Percentiles rank a stretch among this genome's conserved stretches.
Conservation (phyloP, 306 rosid species). For the Cucurbita maxima region DNA sequence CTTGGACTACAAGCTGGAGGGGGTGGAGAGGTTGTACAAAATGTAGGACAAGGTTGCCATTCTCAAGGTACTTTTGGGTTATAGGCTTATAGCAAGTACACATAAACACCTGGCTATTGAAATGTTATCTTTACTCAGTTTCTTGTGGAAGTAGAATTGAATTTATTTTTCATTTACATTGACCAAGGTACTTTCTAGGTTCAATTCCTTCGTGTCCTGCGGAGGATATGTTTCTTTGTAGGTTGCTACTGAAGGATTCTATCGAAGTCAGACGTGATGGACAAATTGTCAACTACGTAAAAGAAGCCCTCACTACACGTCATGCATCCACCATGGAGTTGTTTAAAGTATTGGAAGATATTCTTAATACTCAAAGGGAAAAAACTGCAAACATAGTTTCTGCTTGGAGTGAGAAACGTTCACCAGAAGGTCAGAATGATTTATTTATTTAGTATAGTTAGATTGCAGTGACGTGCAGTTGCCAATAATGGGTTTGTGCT, state of each 20-base stretch:
- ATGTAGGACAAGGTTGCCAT: conserved; percentile 23
- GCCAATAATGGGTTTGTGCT: not conserved
- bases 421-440: conserved; percentile 59
- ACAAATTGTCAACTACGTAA: conserved; percentile 32
- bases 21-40: conserved; percentile 34
- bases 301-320: conserved; percentile 58
- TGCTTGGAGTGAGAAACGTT: conserved; percentile 28
- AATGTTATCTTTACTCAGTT: not conserved
- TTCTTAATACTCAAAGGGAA: conserved; percentile 33
- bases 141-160: not conserved
- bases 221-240: conserved; percentile 76
- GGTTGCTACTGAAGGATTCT: conserved; percentile 56
- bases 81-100: not conserved
- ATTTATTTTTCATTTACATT: conserved; percentile 5
- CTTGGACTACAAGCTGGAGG: conserved; percentile 68
- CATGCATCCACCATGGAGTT: conserved; percentile 39
- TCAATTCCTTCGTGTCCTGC: conserved; percentile 54
- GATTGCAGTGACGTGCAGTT: not conserved
- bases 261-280: conserved; percentile 29
- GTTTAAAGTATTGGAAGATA: conserved; percentile 41
- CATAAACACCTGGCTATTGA: not conserved
- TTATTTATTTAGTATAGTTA: not conserved
- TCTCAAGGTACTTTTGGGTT: conserved; percentile 33
- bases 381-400: conserved; percentile 31
- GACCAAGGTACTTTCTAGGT: conserved; percentile 34